phyloP scores from a whole-genome alignment of 164 flowering plant species.

The Stephania japonica region DNA sequence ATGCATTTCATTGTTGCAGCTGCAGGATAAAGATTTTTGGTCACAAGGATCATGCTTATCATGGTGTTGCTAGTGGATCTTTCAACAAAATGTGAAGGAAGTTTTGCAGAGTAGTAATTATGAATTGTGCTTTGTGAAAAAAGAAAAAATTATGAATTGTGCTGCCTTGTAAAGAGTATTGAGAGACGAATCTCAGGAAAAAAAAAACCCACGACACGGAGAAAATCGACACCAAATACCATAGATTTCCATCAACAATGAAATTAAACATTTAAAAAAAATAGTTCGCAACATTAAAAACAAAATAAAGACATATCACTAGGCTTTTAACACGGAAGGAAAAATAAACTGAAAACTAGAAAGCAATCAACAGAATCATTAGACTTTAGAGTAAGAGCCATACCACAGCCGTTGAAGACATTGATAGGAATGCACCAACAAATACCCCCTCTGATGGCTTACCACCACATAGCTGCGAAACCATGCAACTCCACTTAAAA shows the following conservation, averaged over 20 bases:
- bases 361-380: background rate
- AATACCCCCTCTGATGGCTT: conserved; percentile 91
- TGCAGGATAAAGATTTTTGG: background rate
- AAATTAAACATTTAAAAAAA: background rate
- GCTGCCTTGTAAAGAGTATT: background rate
- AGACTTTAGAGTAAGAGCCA: conserved; percentile 5
- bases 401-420: conserved; percentile 99
- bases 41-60: background rate
- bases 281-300: too few species aligned
- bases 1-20: background rate
- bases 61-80: background rate
- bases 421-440: conserved; percentile 87
- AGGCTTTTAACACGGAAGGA: background rate
- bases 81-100: too few species aligned
- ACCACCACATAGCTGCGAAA: conserved; percentile 91
- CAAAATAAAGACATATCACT: background rate
- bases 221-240: too few species aligned
- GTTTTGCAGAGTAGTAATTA: too few species aligned
- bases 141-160: background rate
- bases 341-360: background rate
- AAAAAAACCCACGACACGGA: background rate
- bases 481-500: conserved; percentile 17
- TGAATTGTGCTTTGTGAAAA: background rate
- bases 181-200: background rate
- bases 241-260: background rate